phyloP scores from a whole-genome alignment of 2,329 filamentous ascomycete genomes.

The Neonectria faginata region DNA sequence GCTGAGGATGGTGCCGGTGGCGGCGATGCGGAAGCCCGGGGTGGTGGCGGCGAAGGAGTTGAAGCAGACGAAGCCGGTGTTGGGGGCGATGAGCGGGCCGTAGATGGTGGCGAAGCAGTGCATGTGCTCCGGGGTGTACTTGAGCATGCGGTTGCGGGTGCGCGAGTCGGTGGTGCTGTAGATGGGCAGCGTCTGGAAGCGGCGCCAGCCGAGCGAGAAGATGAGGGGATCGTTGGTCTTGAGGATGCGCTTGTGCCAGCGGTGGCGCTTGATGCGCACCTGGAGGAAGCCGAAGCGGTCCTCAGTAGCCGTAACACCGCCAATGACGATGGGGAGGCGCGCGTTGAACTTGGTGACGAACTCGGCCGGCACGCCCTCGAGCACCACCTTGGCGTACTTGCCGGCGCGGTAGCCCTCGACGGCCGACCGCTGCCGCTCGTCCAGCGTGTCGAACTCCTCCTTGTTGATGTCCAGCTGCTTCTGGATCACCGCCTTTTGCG shows the following conservation, averaged over 20 bases:
- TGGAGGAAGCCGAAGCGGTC: conserved; percentile 97
- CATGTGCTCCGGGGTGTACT: conserved; percentile 99
- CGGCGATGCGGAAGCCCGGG: conserved; percentile 92
- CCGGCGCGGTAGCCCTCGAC: conserved; percentile 94
- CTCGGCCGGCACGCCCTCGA: conserved; percentile 90
- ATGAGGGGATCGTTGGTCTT: conserved; percentile 98
- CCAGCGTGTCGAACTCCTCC: conserved; percentile 88
- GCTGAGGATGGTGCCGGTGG: conserved; percentile 91
- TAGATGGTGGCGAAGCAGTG: conserved; percentile 98
- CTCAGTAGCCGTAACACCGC: conserved; percentile 92
- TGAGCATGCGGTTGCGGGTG: conserved; percentile 95
- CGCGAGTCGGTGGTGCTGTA: conserved; percentile 96
- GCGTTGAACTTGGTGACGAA: conserved; percentile 87
- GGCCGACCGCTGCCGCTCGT: conserved; percentile 82
- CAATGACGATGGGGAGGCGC: conserved; percentile 85
- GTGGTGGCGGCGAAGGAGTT: conserved; percentile 87
- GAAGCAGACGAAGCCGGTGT: conserved; percentile 94
- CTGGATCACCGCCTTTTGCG: conserved; percentile 92
- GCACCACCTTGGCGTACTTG: conserved; percentile 90
- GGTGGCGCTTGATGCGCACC: conserved; percentile 94
- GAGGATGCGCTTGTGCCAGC: conserved; percentile 99
- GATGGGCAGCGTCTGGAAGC: conserved; percentile 91
- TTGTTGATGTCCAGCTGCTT: conserved; percentile 98
- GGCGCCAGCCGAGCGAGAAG: conserved; percentile 94
- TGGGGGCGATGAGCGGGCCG: conserved; percentile 92